Percentiles rank a stretch among this genome's conserved stretches.
Evolutionary conservation across 1,284 basidiomycete genomes (phyloP).

Genomic region (Phylloboletellus chloephorus): DNA sequence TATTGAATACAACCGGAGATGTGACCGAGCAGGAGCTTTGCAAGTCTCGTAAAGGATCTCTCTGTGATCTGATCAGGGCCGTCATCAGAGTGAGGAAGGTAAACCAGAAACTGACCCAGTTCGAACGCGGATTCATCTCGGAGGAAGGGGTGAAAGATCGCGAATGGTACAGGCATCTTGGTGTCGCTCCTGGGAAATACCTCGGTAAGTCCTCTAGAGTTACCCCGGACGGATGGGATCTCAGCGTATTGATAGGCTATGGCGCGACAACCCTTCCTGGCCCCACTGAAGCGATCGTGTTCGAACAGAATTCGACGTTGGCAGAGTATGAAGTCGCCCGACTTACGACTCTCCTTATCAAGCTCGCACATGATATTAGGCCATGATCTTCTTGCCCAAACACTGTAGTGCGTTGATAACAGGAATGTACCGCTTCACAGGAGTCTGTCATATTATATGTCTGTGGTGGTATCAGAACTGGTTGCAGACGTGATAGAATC

Average conservation of each 20-base stretch:
- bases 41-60: constrained; percentile 1
- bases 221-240: background rate
- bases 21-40: constrained; percentile 5
- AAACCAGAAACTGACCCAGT: constrained; percentile 69
- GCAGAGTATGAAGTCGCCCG: constrained; percentile 64
- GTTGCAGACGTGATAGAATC: too few relatives aligned
- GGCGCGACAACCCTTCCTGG: constrained; percentile 84
- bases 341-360: constrained; percentile 51
- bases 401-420: background rate
- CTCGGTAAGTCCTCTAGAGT: constrained; percentile 49
- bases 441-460: too few relatives aligned
- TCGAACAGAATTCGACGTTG: constrained; percentile 58
- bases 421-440: background rate
- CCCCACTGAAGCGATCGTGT: constrained; percentile 73
- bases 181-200: constrained; percentile 87
- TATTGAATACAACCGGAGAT: constrained; percentile 2
- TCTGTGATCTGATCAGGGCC: constrained; percentile 50
- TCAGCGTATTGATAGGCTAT: constrained; percentile 50
- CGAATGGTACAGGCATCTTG: constrained; percentile 84
- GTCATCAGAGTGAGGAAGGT: constrained; percentile 56
- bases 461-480: too few relatives aligned
- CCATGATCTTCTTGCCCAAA: constrained; percentile 10
- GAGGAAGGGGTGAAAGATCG: constrained; percentile 73
- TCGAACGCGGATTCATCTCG: constrained; percentile 84
- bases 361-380: constrained; percentile 43